These are phyloP conservation scores for Decorospora gaudefroyi DNA, from an alignment of 2,329 filamentous ascomycete genomes.

Conservation along the genomic window DNA sequence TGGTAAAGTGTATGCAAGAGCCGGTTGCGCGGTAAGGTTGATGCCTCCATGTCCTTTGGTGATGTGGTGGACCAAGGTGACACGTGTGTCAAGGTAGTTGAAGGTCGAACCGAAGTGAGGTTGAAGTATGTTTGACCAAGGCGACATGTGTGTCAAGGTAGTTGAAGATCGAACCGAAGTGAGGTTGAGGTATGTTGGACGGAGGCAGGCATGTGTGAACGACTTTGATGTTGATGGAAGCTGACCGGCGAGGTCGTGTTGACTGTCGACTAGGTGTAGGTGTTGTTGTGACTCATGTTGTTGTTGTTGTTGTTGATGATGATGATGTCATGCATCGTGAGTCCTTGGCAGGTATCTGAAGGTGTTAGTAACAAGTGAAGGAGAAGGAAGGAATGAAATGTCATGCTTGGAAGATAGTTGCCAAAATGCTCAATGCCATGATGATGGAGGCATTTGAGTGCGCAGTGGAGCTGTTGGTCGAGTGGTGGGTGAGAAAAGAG, in stretches of 20 bases:
- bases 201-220: not conserved
- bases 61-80: not conserved
- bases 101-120: not conserved
- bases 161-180: slow-evolving; percentile 1
- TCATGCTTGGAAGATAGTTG: not conserved
- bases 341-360: slow-evolving; percentile 2
- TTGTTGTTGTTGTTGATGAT: not conserved
- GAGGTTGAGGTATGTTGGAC: not conserved
- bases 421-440: not conserved
- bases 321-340: slow-evolving; percentile 9
- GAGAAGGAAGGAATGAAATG: not conserved
- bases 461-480: not conserved
- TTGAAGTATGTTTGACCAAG: not conserved
- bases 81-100: not conserved
- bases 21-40: slow-evolving; percentile 3
- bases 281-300: slow-evolving; percentile 1
- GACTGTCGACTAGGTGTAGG: not conserved
- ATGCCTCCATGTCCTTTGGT: too few species aligned
- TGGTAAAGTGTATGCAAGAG: slow-evolving; percentile 2
- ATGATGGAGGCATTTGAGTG: not conserved
- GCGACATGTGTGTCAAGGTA: not conserved
- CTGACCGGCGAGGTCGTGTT: not conserved
- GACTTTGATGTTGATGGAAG: not conserved
- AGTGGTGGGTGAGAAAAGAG: not conserved
- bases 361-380: not conserved